Base-by-base conservation (phyloP, 2,329 filamentous ascomycete genomes). In the Phialemonium atrogriseum region DNA sequence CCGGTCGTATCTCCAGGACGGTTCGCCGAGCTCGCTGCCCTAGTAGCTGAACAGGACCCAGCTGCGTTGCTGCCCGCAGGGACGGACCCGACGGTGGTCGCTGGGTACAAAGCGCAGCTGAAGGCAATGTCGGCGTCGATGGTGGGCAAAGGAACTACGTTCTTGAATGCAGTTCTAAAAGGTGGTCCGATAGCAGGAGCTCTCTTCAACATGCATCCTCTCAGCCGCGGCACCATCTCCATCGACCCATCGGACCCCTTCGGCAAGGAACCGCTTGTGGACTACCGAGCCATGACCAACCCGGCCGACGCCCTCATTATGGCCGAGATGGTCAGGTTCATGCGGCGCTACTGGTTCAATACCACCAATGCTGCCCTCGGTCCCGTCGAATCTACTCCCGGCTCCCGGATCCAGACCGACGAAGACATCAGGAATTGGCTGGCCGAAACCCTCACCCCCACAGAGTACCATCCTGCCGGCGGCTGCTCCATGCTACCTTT, bases 41-140 rank as follows among this genome's bases (percentile, higher is more conserved):
- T 47, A 26, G 37, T 58, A 9, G 52, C 52, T 31, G 35, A 32
- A 10, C 51, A 58, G 24, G 50, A 56, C 27, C 45, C 52, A 10
- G 50, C 49, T 10, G 42, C 49, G 10, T 46, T 52, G 16, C 42
- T 63, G 18, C 51, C 53, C 2, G 39, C 38, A 5, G 50, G 40
- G 6, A 49, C 48, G 3, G 43, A 58, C 33, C 36, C 47, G 3
- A 55, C 53, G 2, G 51, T 60, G 3, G 36, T 55, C 13, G 52
- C 53, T 9, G 58, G 59, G 2, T 60, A 53, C 35, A 43, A 40
- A n/a, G 51, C n/a, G n/a, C n/a, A n/a, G n/a, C n/a, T n/a, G n/a
- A n/a, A n/a, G n/a, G n/a, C n/a, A n/a, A n/a, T n/a, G n/a, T n/a
- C n/a, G n/a, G n/a, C n/a, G n/a, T n/a, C n/a, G n/a, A n/a, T n/a